Percentiles rank a stretch among this genome's conserved stretches.
Conservation (phyloP, 2,329 filamentous ascomycete species). For the Stenocarpella maydis region DNA sequence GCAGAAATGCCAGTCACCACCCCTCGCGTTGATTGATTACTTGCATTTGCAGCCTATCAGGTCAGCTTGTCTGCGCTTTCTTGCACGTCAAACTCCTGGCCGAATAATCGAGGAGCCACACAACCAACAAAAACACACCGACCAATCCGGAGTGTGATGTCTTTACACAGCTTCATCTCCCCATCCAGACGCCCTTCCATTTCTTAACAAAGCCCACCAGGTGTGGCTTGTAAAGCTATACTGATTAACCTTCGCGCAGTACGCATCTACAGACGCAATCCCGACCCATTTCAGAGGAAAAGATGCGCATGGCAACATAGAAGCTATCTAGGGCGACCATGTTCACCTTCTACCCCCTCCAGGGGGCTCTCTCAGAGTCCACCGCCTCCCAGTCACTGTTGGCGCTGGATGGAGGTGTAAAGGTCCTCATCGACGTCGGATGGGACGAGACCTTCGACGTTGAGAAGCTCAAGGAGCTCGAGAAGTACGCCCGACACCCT, state of each 20-base stretch:
- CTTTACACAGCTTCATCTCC: background rate
- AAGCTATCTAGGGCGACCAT: constrained; percentile 58
- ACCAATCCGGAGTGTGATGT: background rate
- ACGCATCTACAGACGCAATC: background rate
- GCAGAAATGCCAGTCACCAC: background rate
- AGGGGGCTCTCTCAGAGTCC: constrained; percentile 89
- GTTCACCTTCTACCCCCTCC: constrained; percentile 95
- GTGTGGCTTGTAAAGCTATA: background rate
- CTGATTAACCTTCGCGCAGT: background rate
- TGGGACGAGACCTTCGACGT: constrained; percentile 94
- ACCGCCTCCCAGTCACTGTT: constrained; percentile 92
- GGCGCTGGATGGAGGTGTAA: constrained; percentile 95
- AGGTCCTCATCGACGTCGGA: constrained; percentile 91
- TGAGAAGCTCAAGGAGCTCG: constrained; percentile 82
- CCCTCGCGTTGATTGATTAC: constrained; percentile 15
- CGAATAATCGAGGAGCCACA: background rate
- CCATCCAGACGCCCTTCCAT: background rate
- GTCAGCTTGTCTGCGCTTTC: too few relatives aligned
- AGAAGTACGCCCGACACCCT: constrained; percentile 69
- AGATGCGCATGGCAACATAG: constrained; percentile 31
- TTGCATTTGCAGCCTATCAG: constrained; percentile 11
- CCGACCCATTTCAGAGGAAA: background rate
- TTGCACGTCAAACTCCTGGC: constrained; percentile 8
- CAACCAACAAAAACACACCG: background rate
- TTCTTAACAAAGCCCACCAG: background rate